Evolutionary conservation across 2,329 filamentous ascomycete species (phyloP), one percentile per base, ranked within the genome.

Genomic region (Calonectria pseudoturangicola): DNA sequence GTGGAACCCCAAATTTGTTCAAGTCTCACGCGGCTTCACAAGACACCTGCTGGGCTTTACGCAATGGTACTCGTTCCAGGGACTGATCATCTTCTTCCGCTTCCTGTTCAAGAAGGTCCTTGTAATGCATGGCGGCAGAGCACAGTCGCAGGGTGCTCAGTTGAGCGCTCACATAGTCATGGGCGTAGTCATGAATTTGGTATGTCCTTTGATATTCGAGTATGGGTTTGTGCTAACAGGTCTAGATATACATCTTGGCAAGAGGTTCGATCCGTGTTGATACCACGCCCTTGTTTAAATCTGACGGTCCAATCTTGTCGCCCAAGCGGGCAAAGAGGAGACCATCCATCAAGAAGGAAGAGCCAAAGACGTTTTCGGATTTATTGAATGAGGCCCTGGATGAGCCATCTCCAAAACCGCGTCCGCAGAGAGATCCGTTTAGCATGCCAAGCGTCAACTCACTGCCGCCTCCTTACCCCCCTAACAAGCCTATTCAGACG

Each of bases 1-100:
- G 88, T 94, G 93, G 93, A 94, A 94, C 74, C 92, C 92, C 0
- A 89, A 89, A 71, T 90, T 94, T 75, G 87, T 90, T 41, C 87
- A 92, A 77, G 89, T 88, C 4, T 85, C 87, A 41, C 86, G 89
- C n/a, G 92, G 90, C 68, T 93, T 89, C 80, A 89, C 87, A 33
- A 88, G 85, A 73, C 91, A 90, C 70, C 86, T 94, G 39, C 81
- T 88, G 3, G 92, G 92, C 0, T 88, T 94, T 15, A 85, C 86
- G 4, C 88, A 90, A 65, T 93, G 93, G 88, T 94, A 94, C 79
- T 87, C 87, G 1, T 89, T 93, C 73, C 93, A 95, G 79, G 80
- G 88, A 2, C 80, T 93, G 39, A 87, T 92, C 27, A 80, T 94
- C 13, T 80, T 88, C 7, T 83, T 92, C 13, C 89, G 93, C 45